Conservation (phyloP, 2,329 filamentous ascomycete genomes). For the Paracoccidioides brasiliensis region DNA sequence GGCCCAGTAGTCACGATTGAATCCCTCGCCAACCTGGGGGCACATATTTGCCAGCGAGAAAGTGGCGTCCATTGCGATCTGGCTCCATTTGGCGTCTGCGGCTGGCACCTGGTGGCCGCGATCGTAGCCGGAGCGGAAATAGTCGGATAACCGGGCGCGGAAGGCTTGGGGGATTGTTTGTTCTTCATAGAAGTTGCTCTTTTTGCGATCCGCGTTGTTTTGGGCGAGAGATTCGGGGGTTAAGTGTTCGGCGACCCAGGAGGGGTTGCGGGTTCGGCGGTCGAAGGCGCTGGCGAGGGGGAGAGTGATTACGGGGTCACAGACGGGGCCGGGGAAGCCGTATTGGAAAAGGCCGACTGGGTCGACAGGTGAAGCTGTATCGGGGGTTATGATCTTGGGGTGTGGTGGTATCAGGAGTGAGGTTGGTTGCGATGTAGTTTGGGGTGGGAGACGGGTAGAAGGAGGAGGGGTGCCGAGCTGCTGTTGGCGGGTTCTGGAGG, state of each 20-base stretch:
- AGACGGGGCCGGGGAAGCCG: slow-evolving; percentile 81
- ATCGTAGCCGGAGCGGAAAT: slow-evolving; percentile 89
- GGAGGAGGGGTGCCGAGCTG: slow-evolving; percentile 23
- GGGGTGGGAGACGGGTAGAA: slow-evolving; percentile 16
- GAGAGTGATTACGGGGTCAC: slow-evolving; percentile 63
- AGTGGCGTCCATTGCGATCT: slow-evolving; percentile 86
- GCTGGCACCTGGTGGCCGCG: slow-evolving; percentile 94
- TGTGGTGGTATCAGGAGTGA: slow-evolving; percentile 12
- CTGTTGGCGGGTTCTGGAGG: slow-evolving; percentile 42
- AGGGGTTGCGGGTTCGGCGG: slow-evolving; percentile 76
- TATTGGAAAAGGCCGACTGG: slow-evolving; percentile 69
- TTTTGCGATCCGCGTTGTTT: slow-evolving; percentile 67
- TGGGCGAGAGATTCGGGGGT: slow-evolving; percentile 68
- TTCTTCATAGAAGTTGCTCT: slow-evolving; percentile 77
- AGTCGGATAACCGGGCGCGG: slow-evolving; percentile 81
- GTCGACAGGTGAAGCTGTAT: slow-evolving; percentile 44
- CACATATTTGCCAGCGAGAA: slow-evolving; percentile 95
- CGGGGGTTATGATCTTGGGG: slow-evolving; percentile 17
- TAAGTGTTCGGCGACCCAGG: slow-evolving; percentile 95
- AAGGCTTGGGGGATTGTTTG: slow-evolving; percentile 66
- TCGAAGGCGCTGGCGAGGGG: slow-evolving; percentile 82
- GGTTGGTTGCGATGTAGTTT: slow-evolving; percentile 18
- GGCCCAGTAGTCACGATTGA: slow-evolving; percentile 98
- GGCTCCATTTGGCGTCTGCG: slow-evolving; percentile 91
- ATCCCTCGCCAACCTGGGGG: slow-evolving; percentile 93